A percentile compares a stretch with the other conserved stretches of the same genome.
Conservation (phyloP, 1,139 yeast species). For the Geotrichum australiense region DNA sequence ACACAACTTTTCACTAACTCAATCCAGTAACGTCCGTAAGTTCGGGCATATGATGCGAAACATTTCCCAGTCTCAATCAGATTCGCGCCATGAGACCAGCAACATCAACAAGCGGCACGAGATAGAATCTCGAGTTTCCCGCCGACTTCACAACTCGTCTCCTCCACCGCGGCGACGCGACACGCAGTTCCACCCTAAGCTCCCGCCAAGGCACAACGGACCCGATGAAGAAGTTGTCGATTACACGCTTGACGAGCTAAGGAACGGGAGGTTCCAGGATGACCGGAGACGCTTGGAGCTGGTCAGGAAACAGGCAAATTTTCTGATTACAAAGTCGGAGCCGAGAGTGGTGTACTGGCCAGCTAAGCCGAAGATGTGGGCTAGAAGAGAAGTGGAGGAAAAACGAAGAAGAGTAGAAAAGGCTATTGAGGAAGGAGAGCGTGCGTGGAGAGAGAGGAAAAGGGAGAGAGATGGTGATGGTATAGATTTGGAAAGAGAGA, state of each 20-base stretch:
- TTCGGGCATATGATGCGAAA: conserved; percentile 16
- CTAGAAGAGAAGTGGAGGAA: background rate
- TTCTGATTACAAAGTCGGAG: conserved; percentile 1
- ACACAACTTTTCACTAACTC: background rate
- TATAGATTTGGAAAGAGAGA: background rate
- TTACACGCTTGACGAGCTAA: background rate
- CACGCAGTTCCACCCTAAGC: background rate
- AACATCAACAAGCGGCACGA: conserved; percentile 13
- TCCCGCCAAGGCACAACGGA: conserved; percentile 1
- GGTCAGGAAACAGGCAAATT: conserved; percentile 6
- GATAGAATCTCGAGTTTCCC: conserved; percentile 14
- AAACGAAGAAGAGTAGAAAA: background rate
- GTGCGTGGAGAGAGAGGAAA: background rate
- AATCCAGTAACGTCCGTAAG: conserved; percentile 13
- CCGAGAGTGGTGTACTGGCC: conserved; percentile 11
- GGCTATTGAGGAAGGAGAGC: background rate
- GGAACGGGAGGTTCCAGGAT: background rate
- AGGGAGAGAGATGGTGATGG: background rate
- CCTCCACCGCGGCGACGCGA: background rate
- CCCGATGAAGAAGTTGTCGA: background rate
- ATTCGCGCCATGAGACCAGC: conserved; percentile 1
- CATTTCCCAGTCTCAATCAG: conserved; percentile 6
- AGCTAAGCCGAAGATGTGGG: background rate
- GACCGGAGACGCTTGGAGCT: conserved; percentile 1
- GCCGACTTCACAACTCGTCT: conserved; percentile 3